Conservation (phyloP, 2,329 filamentous ascomycete genomes). For the Curvularia sp. region DNA sequence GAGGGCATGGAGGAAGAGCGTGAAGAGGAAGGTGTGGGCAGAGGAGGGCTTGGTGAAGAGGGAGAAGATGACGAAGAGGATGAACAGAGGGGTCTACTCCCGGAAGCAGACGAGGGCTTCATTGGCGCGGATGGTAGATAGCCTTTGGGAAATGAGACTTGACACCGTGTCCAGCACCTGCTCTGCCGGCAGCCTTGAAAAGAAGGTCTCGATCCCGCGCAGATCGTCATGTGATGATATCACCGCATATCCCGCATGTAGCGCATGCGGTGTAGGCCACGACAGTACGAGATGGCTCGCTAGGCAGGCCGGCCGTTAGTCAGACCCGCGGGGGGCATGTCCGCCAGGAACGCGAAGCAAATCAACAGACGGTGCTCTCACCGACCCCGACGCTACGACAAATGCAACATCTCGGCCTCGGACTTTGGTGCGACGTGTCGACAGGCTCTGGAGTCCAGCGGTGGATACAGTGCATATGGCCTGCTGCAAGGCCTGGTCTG, state of each 20-base stretch:
- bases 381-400: constrained; percentile 10
- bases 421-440: constrained; percentile 7
- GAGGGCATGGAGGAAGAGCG: constrained; percentile 61
- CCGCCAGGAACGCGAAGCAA: constrained; percentile 5
- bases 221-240: constrained; percentile 6
- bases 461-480: constrained; percentile 13
- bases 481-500: constrained; percentile 15
- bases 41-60: constrained; percentile 47
- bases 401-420: constrained; percentile 5
- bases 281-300: constrained; percentile 5
- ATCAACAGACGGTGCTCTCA: constrained; percentile 8
- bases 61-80: constrained; percentile 36
- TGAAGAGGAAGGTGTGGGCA: constrained; percentile 49
- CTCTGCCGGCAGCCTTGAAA: not conserved
- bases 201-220: not conserved
- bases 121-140: constrained; percentile 24
- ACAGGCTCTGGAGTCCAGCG: constrained; percentile 4
- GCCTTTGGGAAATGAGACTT: constrained; percentile 3
- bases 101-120: constrained; percentile 32
- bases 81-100: constrained; percentile 52
- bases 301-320: constrained; percentile 14
- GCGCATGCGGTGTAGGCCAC: constrained; percentile 9
- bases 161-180: constrained; percentile 6
- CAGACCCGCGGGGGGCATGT: constrained; percentile 1
- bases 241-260: constrained; percentile 7